These are phyloP conservation scores for Citrus mangshanensis DNA, from an alignment of 345 rosid species.

Conservation along the genomic window DNA sequence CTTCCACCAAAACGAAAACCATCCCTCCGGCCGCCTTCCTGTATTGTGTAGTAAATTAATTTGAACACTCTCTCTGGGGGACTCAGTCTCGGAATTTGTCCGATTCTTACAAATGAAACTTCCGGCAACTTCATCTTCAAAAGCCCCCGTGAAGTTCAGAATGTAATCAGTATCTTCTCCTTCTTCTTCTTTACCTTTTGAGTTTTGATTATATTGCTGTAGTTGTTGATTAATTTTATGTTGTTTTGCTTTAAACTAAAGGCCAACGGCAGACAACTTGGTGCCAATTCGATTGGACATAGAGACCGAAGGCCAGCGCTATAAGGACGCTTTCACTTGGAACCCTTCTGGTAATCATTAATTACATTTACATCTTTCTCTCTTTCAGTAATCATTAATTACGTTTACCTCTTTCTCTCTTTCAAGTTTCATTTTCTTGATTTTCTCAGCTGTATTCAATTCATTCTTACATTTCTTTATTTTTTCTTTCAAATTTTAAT, in stretches of 20 bases:
- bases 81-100: background rate
- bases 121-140: slow-evolving; percentile 37
- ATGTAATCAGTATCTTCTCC: slow-evolving; percentile 47
- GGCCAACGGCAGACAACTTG: slow-evolving; percentile 86
- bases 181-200: background rate
- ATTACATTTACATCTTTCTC: background rate
- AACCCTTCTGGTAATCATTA: slow-evolving; percentile 67
- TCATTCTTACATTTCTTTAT: too few relatives aligned
- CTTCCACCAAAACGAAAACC: too few relatives aligned
- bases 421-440: background rate
- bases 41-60: background rate
- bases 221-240: background rate
- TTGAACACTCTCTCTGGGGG: background rate
- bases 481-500: background rate
- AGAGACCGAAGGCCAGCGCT: slow-evolving; percentile 87
- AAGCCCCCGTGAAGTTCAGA: slow-evolving; percentile 72
- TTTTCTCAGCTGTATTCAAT: background rate
- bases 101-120: slow-evolving; percentile 37
- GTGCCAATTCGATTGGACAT: slow-evolving; percentile 89
- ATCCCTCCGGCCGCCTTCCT: too few relatives aligned
- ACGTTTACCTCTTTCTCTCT: background rate
- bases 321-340: slow-evolving; percentile 95
- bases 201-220: background rate
- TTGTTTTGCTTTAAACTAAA: background rate
- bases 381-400: slow-evolving; percentile 22